A percentile compares a stretch with the other conserved stretches of the same genome.
Conservation (phyloP, 495 filamentous ascomycete genomes). For the Penicillium bovifimosum region DNA sequence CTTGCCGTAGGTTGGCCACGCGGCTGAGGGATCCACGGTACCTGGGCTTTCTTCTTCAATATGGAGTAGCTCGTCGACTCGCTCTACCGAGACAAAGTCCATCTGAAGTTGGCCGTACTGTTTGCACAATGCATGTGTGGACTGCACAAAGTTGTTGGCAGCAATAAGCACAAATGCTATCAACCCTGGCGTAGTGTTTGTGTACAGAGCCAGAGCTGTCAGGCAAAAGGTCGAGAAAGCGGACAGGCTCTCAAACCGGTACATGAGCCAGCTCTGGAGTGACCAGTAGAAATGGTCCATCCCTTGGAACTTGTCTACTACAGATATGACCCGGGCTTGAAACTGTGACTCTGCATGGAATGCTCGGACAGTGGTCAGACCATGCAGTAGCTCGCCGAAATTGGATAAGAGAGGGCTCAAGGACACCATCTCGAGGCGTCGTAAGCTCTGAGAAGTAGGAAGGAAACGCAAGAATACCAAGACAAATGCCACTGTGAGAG, state of each 20-base stretch:
- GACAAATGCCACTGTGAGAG: conserved; percentile 58
- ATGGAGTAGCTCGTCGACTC: conserved; percentile 69
- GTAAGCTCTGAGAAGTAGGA: conserved; percentile 74
- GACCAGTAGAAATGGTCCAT: conserved; percentile 94
- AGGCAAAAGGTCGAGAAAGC: conserved; percentile 65
- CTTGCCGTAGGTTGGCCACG: conserved; percentile 65
- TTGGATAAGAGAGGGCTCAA: conserved; percentile 79
- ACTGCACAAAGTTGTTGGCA: conserved; percentile 47
- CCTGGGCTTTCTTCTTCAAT: conserved; percentile 68
- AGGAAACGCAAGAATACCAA: conserved; percentile 67
- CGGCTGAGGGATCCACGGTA: conserved; percentile 58
- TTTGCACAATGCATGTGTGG: conserved; percentile 67
- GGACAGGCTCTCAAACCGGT: conserved; percentile 68
- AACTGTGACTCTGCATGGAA: conserved; percentile 70
- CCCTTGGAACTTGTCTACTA: conserved; percentile 78
- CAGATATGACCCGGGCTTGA: conserved; percentile 65
- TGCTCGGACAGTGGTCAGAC: conserved; percentile 71
- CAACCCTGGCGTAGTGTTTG: conserved; percentile 61
- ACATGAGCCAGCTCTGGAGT: conserved; percentile 74
- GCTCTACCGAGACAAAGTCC: conserved; percentile 84
- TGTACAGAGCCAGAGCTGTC: conserved; percentile 64
- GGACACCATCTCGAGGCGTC: conserved; percentile 78
- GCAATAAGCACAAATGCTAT: conserved; percentile 64
- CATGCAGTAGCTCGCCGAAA: conserved; percentile 74
- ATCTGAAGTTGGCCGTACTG: conserved; percentile 79